Conservation (phyloP, 148 eudicot genomes). For the Vaccinium vitisidaea region DNA sequence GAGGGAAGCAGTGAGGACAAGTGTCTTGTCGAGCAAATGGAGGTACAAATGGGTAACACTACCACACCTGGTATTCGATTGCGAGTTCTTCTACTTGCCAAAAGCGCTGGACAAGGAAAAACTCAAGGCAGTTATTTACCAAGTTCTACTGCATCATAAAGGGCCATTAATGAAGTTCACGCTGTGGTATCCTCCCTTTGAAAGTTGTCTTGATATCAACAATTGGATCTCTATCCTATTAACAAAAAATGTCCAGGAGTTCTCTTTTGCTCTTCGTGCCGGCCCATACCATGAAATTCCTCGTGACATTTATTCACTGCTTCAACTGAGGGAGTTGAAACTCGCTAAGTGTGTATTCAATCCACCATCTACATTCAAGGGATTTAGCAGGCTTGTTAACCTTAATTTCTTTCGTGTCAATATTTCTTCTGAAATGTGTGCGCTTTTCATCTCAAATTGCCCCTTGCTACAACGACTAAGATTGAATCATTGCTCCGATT, state of each 20-base stretch:
- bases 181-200: not conserved
- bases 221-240: not conserved
- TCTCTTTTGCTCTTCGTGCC: not conserved
- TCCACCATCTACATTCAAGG: not conserved
- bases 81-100: not conserved
- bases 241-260: not conserved
- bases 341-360: not conserved
- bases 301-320: not conserved
- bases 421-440: not conserved
- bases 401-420: not conserved
- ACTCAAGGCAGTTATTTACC: not conserved
- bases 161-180: conserved; percentile 9
- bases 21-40: too few species aligned
- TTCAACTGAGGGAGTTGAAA: not conserved
- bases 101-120: not conserved
- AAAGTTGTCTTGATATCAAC: not conserved
- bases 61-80: too few species aligned
- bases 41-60: too few species aligned
- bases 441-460: conserved; percentile 11
- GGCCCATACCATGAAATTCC: not conserved
- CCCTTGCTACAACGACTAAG: conserved; percentile 8
- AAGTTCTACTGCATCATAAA: conserved; percentile 10
- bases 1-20: too few species aligned
- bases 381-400: conserved; percentile 1
- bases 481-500: not conserved